Evolutionary conservation across 1,284 basidiomycete genomes (phyloP), one percentile per base, ranked within the genome.

Genomic region (Polyporus tsugae): DNA sequence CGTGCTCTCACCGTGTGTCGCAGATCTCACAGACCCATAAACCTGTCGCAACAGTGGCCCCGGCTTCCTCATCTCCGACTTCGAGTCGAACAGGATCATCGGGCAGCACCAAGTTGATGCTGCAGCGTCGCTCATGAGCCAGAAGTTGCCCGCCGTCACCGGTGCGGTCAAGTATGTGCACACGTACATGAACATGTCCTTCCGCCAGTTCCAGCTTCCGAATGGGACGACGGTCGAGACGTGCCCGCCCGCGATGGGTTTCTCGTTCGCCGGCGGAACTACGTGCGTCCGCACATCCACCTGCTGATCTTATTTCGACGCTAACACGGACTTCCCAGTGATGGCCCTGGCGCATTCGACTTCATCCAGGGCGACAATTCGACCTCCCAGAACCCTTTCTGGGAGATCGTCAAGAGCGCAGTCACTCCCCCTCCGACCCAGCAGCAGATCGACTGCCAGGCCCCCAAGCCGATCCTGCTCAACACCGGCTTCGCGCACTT

Each of bases 321-420:
- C 49, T 60, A 35, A 49, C 35, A 44, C 53, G 36, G 11, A 38
- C 29, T 53, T 57, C 22, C 62, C 70, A 92, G 90, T 22, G 92
- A 93, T 77, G 94, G 94, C 0, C 93, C 94, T 0, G 94, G 94
- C 17, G 89, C 89, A 0, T 92, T 95, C 72, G 92, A 95, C 77
- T 95, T 95, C 74, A 80, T 90, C 38, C 94, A 95, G 81, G 93
- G 94, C 4, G 84, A 87, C 71, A 94, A 94, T 77, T 84, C 89
- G 7, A 73, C 75, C 17, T 80, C 85, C 6, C 88, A 86, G 79
- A 95, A 95, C 76, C 91, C 92, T 0, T 92, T 95, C 78, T 95
- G 94, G 92, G 86, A 94, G 75, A 74, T 94, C 44, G 91, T 94
- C 58, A 94, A 93, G 81, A 87, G 86, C 71, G 87, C 84, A n/a